Evolutionary conservation across 768 basidiomycete species (phyloP), one percentile per base, ranked within the genome.

Genomic region (Termitomyces sp.): DNA sequence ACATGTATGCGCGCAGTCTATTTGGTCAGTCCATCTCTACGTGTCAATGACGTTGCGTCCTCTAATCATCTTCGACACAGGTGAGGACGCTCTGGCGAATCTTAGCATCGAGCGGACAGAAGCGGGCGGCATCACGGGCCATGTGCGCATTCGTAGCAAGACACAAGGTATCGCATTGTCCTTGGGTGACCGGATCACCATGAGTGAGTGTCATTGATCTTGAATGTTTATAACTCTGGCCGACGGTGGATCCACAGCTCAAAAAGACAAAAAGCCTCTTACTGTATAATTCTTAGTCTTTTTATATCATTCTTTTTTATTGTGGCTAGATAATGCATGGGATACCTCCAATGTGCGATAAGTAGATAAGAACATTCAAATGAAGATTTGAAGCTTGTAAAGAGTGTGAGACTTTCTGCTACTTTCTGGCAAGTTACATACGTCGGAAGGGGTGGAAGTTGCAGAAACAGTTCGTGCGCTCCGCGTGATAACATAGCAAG

Each of bases 151-250:
- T 68, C 84, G 96, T 57, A 94, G 92, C 68, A 98, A 98, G 76
- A 98, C 96, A 23, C 96, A 98, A 71, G 96, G 96, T 53, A 98
- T 98, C 59, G 96, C 96, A 2, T 77, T 98, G 59, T 92, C 91
- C 17, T 72, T 99, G 60, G 96, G 93, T n/a, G 94, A 95, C 72
- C 80, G 86, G 66, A 93, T 94, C 66, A 92, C 82, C 45, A 82
- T 82, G 79, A 76, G 82, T 81, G 56, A 53, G 74, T 71, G 59
- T 52, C 16, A 12, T 40, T 56, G 32, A 19, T 44, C 38, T 3
- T 35, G 23, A 51, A 38, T 53, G 16, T 10, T 47, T 14, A 19
- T 12, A 40, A 51, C 9, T 38, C 6, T n/a, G 17, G 25, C 27
- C 40, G 6, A 51, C 37, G n/a, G 11, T 51, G 5, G 25, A 38